Conservation (phyloP, 2,329 filamentous ascomycete species). For the Cytospora chrysosperma region DNA sequence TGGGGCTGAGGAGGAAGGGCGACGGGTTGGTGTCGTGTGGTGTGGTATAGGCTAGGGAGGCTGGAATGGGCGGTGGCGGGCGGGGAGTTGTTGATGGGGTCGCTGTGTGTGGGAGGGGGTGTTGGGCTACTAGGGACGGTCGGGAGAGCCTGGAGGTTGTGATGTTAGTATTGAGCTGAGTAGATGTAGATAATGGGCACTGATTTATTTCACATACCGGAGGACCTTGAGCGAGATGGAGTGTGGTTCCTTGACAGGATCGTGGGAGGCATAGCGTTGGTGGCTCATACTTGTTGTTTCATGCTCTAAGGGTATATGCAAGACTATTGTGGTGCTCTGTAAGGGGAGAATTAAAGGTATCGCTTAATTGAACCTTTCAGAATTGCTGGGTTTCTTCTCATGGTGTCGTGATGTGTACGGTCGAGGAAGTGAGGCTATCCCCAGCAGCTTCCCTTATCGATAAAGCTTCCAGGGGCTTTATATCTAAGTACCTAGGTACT, state of each 20-base stretch:
- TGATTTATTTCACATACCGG: slow-evolving; percentile 47
- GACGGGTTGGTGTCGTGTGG: slow-evolving; percentile 47
- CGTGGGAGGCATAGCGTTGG: slow-evolving; percentile 56
- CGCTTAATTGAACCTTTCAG: not conserved
- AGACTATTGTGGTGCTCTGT: not conserved
- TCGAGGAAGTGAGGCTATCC: slow-evolving; percentile 1
- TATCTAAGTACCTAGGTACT: not conserved
- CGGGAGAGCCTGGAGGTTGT: slow-evolving; percentile 68
- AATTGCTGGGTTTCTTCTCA: not conserved
- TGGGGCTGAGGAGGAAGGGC: slow-evolving; percentile 59
- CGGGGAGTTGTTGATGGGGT: slow-evolving; percentile 41
- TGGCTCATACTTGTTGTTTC: slow-evolving; percentile 48
- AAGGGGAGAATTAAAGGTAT: too few relatives aligned
- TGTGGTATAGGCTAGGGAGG: slow-evolving; percentile 70
- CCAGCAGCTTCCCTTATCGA: slow-evolving; percentile 8
- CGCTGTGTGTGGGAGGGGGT: slow-evolving; percentile 53
- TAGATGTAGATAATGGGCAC: not conserved
- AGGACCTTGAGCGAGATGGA: slow-evolving; percentile 76
- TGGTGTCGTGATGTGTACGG: too few relatives aligned
- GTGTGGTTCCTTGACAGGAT: slow-evolving; percentile 70
- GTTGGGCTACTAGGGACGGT: slow-evolving; percentile 71
- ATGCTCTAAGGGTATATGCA: not conserved
- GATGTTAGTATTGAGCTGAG: slow-evolving; percentile 18
- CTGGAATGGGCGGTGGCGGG: slow-evolving; percentile 53
- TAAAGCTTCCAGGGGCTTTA: not conserved